Conservation (phyloP, 257 asterid species). For the Solanum dulcamara region DNA sequence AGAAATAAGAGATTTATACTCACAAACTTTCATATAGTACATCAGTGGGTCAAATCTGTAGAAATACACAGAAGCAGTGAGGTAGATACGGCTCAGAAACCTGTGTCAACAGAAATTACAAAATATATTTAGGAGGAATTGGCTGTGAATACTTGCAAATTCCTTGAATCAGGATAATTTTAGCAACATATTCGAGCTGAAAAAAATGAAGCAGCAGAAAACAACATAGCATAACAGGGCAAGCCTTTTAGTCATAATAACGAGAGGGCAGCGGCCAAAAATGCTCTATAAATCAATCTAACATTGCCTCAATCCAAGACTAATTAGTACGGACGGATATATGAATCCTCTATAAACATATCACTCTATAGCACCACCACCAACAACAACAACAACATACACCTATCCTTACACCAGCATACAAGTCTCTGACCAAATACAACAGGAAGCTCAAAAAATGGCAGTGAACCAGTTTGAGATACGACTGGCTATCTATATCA, state of each 20-base stretch:
- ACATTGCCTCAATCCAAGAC: neutral
- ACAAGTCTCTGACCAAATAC: neutral
- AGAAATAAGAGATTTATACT: constrained; percentile 2
- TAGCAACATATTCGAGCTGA: neutral
- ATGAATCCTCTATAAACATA: neutral
- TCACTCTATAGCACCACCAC: neutral
- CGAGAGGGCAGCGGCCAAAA: neutral
- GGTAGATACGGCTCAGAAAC: constrained; percentile 1
- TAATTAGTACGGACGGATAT: neutral
- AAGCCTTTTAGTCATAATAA: neutral
- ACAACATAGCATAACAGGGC: neutral
- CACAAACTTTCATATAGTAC: constrained; percentile 42
- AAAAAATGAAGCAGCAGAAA: neutral
- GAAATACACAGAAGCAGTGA: constrained; percentile 44
- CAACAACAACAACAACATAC: neutral
- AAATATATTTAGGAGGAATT: neutral
- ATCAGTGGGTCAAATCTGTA: constrained; percentile 35
- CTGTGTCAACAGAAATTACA: neutral
- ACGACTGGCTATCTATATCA: neutral
- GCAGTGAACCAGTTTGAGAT: neutral
- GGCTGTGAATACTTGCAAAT: neutral
- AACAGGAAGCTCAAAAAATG: neutral
- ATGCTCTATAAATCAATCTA: neutral
- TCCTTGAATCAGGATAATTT: neutral
- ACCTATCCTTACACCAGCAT: neutral